Base-by-base conservation (phyloP, 805 yeast species). In the Monosporozyma servazzii region DNA sequence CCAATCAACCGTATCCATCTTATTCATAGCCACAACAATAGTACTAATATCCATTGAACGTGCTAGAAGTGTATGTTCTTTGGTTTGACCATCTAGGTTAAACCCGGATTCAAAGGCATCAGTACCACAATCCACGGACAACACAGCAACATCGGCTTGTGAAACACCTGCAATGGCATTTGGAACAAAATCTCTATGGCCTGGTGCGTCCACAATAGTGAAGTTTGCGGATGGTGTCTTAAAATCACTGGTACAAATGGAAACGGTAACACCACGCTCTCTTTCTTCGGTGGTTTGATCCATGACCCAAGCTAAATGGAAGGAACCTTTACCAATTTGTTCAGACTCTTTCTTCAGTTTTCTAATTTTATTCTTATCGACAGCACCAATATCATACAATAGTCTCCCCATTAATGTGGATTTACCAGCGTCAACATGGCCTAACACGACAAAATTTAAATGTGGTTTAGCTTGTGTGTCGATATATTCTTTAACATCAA, bases 121-220 rank as follows among this genome's bases (percentile, higher is more conserved):
- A 69, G 88, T 88, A 74, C 98, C 86, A 53, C 98, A 97, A 58
- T 96, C 88, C 58, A 93, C 89, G 40, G 93, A 97, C 62, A 93
- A 78, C 54, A 93, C 81, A 67, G 99, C 99, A 49, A 91, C 90
- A 73, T 93, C 99, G 23, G 99, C 98, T 74, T 93, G 99, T 37
- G 98, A 89, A 15, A 98, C 98, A 69, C 99, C 99, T 56, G 96
- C 96, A 75, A 93, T 93, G 88, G 95, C 95, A 68, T 88, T 93
- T 45, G 96, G 89, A 54, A 93, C 96, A 69, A 93, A 93, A 84
- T 91, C 87, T 76, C 91, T 90, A 76, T 93, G 99, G 40, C 99
- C 99, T 53, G 99, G 99, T 7, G 99, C 99, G 71, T 93, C 99
- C 65, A 93, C 84, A 60, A 93, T 88, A 33, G 99, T 93, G 76